These are phyloP conservation scores for Metarhizium guizhouense DNA, from an alignment of 2,329 filamentous ascomycete species.

Conservation along the genomic window DNA sequence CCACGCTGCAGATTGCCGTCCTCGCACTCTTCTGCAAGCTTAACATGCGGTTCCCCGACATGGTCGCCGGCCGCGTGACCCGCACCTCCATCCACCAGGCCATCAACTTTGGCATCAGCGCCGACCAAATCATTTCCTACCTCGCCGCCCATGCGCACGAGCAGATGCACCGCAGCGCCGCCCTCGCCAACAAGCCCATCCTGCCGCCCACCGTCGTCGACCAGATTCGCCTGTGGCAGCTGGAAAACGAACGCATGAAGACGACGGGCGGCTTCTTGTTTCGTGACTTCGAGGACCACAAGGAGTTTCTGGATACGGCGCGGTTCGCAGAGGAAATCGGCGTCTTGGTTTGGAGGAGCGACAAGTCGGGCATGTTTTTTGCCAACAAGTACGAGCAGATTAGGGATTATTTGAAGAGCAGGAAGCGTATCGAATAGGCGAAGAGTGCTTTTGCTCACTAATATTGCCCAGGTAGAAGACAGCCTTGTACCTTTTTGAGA, in stretches of 20 bases:
- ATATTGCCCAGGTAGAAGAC: background rate
- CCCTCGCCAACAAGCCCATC: slow-evolving; percentile 53
- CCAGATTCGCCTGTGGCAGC: slow-evolving; percentile 94
- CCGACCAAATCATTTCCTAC: slow-evolving; percentile 91
- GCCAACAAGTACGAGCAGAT: slow-evolving; percentile 88
- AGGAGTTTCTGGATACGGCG: slow-evolving; percentile 62
- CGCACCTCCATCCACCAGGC: slow-evolving; percentile 82
- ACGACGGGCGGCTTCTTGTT: slow-evolving; percentile 78
- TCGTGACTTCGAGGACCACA: slow-evolving; percentile 68
- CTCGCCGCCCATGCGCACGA: slow-evolving; percentile 88
- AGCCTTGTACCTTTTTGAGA: background rate
- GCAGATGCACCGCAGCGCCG: slow-evolving; percentile 68
- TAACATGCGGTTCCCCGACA: slow-evolving; percentile 84
- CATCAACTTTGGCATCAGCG: slow-evolving; percentile 83
- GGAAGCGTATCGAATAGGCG: slow-evolving; percentile 39
- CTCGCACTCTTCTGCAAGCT: slow-evolving; percentile 83
- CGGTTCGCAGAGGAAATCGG: slow-evolving; percentile 85
- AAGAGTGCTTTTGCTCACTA: background rate
- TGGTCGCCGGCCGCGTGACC: slow-evolving; percentile 85
- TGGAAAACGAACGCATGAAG: slow-evolving; percentile 92
- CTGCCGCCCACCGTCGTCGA: slow-evolving; percentile 94
- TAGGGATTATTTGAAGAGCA: slow-evolving; percentile 64
- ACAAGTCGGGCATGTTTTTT: slow-evolving; percentile 77
- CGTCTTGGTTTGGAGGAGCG: slow-evolving; percentile 79
- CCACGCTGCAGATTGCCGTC: slow-evolving; percentile 88